Conservation (phyloP, 176 grass and related monocot genomes). For the Hordeum vulgare region DNA sequence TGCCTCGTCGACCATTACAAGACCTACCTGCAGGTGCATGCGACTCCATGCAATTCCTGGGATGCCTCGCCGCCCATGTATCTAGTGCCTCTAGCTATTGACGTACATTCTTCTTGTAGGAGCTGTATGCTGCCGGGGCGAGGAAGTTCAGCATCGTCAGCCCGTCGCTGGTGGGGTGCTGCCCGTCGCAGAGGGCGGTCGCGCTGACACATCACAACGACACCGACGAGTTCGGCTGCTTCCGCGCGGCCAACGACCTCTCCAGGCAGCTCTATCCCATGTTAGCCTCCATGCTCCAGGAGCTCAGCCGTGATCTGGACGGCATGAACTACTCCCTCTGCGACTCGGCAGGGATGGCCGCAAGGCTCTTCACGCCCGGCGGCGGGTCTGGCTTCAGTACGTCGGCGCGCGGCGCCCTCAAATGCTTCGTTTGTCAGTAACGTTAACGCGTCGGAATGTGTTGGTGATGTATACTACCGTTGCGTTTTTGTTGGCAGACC, state of each 20-base stretch:
- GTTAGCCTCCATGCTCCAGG: not conserved
- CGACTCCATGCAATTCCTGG: not conserved
- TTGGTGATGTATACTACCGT: no score
- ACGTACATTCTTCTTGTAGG: not conserved
- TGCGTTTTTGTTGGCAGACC: not conserved
- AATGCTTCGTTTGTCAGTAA: no score
- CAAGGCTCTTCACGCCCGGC: not conserved
- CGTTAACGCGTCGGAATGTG: no score
- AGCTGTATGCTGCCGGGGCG: conserved; percentile 28
- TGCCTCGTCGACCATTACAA: conserved; percentile 25
- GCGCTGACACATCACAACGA: not conserved
- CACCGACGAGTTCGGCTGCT: not conserved
- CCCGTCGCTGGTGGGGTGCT: conserved; percentile 40
- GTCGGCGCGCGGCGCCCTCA: not conserved
- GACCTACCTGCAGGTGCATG: conserved; percentile 29
- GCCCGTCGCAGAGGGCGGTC: conserved; percentile 22
- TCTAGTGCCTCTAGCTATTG: no score
- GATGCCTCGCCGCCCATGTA: not conserved
- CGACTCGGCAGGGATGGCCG: not conserved
- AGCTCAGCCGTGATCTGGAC: not conserved
- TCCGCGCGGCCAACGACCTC: conserved; percentile 13
- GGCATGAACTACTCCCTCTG: conserved; percentile 47
- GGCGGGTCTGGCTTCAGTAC: not conserved
- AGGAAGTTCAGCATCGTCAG: conserved; percentile 40
- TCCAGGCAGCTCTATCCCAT: conserved; percentile 4